Percentiles rank a stretch among this genome's conserved stretches.
These are phyloP conservation scores for Cantharellus anzutake DNA, from an alignment of 768 basidiomycete genomes.

Conservation along the genomic window DNA sequence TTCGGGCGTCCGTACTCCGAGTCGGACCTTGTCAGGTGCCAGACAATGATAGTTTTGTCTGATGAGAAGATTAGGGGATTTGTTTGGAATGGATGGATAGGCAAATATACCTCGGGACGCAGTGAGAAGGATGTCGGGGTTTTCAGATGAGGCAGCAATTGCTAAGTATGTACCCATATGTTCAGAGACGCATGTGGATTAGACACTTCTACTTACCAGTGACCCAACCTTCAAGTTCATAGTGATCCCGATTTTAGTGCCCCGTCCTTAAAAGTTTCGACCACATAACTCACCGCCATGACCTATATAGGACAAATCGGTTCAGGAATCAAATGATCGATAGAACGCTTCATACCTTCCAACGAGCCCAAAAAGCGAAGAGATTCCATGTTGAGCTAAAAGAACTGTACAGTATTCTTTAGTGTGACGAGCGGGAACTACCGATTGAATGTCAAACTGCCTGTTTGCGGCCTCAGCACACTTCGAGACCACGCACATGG, in stretches of 20 bases:
- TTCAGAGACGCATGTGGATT: not conserved
- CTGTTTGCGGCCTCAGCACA: too few species aligned
- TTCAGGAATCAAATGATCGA: not conserved
- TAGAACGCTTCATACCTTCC: not conserved
- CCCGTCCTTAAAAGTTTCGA: not conserved
- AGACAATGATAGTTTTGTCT: slow-evolving; percentile 99
- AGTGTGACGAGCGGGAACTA: too few species aligned
- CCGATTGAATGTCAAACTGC: too few species aligned
- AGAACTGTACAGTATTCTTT: not conserved
- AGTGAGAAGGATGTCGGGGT: slow-evolving; percentile 97
- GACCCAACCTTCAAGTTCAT: not conserved
- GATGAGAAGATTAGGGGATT: slow-evolving; percentile 2
- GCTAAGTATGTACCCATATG: slow-evolving; percentile 21
- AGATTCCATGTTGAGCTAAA: not conserved
- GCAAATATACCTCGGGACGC: slow-evolving; percentile 70
- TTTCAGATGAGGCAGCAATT: slow-evolving; percentile 95
- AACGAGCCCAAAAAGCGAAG: not conserved
- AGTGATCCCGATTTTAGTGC: not conserved
- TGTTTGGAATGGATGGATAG: not conserved
- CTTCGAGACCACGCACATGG: too few species aligned
- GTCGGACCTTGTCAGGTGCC: slow-evolving; percentile 91
- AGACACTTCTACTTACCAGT: not conserved
- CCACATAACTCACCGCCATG: not conserved
- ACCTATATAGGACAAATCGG: not conserved
- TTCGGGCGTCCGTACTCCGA: slow-evolving; percentile 90